Conservation (phyloP, 371 early-diverging fungal species). For the Actinomucor elegans region DNA sequence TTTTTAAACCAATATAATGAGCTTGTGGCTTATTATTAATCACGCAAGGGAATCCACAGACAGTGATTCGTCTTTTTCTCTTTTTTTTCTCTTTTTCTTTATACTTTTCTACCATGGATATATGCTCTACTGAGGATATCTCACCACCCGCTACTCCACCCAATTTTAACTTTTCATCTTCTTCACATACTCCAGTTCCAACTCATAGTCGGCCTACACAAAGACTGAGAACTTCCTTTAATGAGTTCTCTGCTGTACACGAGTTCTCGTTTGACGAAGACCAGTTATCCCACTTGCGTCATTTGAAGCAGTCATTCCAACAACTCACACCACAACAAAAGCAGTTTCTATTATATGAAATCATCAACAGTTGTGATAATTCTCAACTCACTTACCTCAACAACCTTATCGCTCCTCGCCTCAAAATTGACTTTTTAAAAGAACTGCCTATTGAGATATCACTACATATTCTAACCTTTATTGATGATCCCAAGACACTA, state of each 20-base stretch:
- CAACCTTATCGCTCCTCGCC: conserved; percentile 57
- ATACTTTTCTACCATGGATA: not conserved
- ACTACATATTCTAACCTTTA: conserved; percentile 67
- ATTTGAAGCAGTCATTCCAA: conserved; percentile 44
- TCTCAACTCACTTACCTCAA: conserved; percentile 59
- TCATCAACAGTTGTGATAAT: conserved; percentile 58
- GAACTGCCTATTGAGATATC: conserved; percentile 77
- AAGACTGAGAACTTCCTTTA: conserved; percentile 15
- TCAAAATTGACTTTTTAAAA: conserved; percentile 80
- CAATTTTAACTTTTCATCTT: conserved; percentile 27
- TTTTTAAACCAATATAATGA: too few relatives aligned
- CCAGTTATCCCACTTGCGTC: conserved; percentile 31
- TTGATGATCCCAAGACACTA: conserved; percentile 71
- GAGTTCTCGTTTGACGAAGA: conserved; percentile 35
- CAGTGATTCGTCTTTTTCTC: not conserved
- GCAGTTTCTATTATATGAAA: conserved; percentile 43
- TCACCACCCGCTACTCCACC: conserved; percentile 55
- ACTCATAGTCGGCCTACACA: conserved; percentile 29
- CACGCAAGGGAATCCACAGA: too few relatives aligned
- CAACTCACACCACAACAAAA: conserved; percentile 43
- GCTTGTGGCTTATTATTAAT: conserved; percentile 3
- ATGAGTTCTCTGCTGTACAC: conserved; percentile 1
- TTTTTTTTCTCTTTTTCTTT: not conserved
- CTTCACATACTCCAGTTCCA: conserved; percentile 17
- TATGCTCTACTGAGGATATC: conserved; percentile 32